Evolutionary conservation across 768 basidiomycete genomes (phyloP).

Genomic region (Chalciporus pseudorubinellus): DNA sequence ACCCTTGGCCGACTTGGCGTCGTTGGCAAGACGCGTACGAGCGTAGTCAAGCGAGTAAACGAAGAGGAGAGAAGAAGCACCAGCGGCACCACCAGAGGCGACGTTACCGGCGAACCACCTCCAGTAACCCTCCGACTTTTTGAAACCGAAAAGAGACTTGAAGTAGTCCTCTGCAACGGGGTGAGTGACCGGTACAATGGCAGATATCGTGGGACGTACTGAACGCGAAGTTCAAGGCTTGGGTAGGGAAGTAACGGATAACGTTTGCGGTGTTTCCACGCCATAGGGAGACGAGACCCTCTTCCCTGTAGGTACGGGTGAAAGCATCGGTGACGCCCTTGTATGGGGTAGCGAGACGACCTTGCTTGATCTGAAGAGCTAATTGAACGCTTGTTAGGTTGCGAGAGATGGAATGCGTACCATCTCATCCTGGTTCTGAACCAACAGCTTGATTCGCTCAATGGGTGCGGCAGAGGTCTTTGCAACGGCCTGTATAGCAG

Average conservation of each 20-base stretch:
- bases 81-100: slow-evolving; percentile 97
- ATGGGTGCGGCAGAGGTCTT: slow-evolving; percentile 99
- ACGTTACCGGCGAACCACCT: slow-evolving; percentile 98
- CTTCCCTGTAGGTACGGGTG: slow-evolving; percentile 86
- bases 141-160: slow-evolving; percentile 98
- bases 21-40: slow-evolving; percentile 98
- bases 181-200: too few species aligned
- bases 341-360: slow-evolving; percentile 94
- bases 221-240: slow-evolving; percentile 99
- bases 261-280: slow-evolving; percentile 99
- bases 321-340: slow-evolving; percentile 96
- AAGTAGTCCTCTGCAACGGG: slow-evolving; percentile 79
- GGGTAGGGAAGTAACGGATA: slow-evolving; percentile 99
- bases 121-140: slow-evolving; percentile 97
- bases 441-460: slow-evolving; percentile 98
- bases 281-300: slow-evolving; percentile 96
- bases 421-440: slow-evolving; percentile 99
- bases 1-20: slow-evolving; percentile 92
- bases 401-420: slow-evolving; percentile 36
- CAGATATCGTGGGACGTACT: slow-evolving; percentile 53
- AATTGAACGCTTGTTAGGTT: slow-evolving; percentile 5
- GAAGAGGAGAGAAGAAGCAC: slow-evolving; percentile 97
- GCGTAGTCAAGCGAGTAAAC: slow-evolving; percentile 99
- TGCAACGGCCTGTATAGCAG: slow-evolving; percentile 75
- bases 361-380: slow-evolving; percentile 87